phyloP scores from a whole-genome alignment of 306 rosid genomes.

The Acacia melanoxylon region DNA sequence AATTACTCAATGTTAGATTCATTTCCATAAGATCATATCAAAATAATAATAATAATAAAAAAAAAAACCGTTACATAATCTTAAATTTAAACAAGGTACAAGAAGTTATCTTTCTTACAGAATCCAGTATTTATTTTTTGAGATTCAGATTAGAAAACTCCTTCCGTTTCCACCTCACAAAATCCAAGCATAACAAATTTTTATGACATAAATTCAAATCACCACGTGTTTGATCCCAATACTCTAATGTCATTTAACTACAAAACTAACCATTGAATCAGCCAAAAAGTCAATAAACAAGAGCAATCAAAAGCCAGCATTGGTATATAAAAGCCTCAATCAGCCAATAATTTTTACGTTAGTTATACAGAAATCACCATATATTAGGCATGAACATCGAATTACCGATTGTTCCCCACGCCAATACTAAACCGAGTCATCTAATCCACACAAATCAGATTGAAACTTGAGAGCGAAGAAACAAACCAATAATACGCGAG shows the following conservation, averaged over 20 bases:
- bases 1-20: background rate
- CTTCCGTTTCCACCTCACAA: background rate
- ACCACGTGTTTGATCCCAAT: background rate
- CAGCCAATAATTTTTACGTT: background rate
- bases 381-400: background rate
- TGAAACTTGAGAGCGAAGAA: background rate
- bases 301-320: background rate
- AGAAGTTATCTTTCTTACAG: background rate
- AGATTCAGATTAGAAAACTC: background rate
- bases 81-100: background rate
- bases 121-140: background rate
- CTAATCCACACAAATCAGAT: background rate
- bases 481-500: background rate
- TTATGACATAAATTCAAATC: background rate
- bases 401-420: background rate
- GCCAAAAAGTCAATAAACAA: background rate
- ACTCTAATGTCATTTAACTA: background rate
- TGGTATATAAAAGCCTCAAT: background rate
- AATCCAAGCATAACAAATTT: background rate
- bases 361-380: conserved; percentile 5
- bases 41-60: background rate
- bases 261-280: background rate
- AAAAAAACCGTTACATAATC: background rate
- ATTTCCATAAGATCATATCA: background rate
- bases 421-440: background rate